phyloP scores from a whole-genome alignment of 805 yeast species.

The Metschnikowia lochheadii region DNA sequence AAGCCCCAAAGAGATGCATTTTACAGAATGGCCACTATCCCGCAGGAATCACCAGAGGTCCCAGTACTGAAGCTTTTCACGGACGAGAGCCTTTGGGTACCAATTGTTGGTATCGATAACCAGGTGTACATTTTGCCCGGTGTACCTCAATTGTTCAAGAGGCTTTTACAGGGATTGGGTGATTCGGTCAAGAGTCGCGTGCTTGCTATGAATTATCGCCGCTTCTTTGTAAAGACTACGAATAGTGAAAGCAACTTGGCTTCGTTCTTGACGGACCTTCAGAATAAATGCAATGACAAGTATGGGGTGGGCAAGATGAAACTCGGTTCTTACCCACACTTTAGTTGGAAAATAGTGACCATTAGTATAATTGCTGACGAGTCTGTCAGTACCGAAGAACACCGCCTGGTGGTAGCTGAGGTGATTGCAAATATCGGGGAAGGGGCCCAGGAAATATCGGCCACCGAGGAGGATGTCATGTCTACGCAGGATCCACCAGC shows the following conservation, averaged over 20 bases:
- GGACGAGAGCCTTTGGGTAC: conserved; percentile 71
- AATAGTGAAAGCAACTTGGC: conserved; percentile 67
- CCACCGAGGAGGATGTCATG: conserved; percentile 52
- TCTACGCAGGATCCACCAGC: conserved; percentile 23
- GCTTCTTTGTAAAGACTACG: conserved; percentile 61
- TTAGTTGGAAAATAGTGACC: conserved; percentile 57
- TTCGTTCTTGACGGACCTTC: conserved; percentile 52
- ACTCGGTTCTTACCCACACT: conserved; percentile 84
- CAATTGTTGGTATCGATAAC: conserved; percentile 63
- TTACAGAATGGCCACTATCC: conserved; percentile 77
- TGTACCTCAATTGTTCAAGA: conserved; percentile 68
- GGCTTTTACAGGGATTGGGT: conserved; percentile 45
- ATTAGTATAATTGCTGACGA: conserved; percentile 68
- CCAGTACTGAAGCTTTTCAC: conserved; percentile 40
- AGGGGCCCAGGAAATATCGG: conserved; percentile 54
- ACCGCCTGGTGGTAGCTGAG: conserved; percentile 45
- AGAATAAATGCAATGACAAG: conserved; percentile 31
- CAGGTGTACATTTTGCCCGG: conserved; percentile 79
- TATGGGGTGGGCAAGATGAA: conserved; percentile 44
- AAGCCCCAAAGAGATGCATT: conserved; percentile 54
- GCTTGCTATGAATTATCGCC: conserved; percentile 19
- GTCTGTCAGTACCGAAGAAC: conserved; percentile 22
- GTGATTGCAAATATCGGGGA: conserved; percentile 43
- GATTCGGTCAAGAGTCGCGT: conserved; percentile 30
- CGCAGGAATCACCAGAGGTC: conserved; percentile 29